Evolutionary conservation across 2,329 filamentous ascomycete species (phyloP).

Genomic region (Aspergillus sclerotialis): DNA sequence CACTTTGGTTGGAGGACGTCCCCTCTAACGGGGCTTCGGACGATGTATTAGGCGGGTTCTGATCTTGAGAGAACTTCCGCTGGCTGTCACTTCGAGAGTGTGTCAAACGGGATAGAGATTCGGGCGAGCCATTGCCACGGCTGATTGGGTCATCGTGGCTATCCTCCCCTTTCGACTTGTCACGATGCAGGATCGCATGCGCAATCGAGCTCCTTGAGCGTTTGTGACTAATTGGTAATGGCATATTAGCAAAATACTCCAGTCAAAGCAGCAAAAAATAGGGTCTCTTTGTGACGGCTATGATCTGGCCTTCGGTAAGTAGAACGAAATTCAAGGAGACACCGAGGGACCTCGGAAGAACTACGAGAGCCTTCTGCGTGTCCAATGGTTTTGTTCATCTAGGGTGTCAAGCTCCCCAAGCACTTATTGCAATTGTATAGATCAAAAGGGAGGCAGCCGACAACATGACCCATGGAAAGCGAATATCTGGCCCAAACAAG

Average conservation of each 20-base stretch:
- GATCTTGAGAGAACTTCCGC: constrained; percentile 21
- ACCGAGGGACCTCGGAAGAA: no score
- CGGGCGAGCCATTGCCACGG: constrained; percentile 18
- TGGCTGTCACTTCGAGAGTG: constrained; percentile 24
- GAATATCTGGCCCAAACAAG: constrained; percentile 3
- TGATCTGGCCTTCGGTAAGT: no score
- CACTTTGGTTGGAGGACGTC: constrained; percentile 16
- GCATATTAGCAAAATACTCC: constrained; percentile 20
- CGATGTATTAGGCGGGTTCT: constrained; percentile 13
- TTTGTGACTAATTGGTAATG: constrained; percentile 37
- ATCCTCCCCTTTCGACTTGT: constrained; percentile 42
- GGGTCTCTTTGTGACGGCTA: no score
- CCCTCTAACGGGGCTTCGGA: constrained; percentile 21
- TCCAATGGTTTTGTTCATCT: neutral
- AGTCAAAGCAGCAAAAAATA: no score
- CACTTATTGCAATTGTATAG: no score
- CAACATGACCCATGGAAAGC: constrained; percentile 14
- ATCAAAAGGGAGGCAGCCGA: neutral
- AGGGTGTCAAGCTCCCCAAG: no score
- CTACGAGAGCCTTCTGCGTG: no score
- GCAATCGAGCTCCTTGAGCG: constrained; percentile 49
- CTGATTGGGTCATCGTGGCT: constrained; percentile 20
- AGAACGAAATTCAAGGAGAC: no score
- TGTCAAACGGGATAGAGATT: constrained; percentile 21
- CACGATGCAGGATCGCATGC: constrained; percentile 48